A percentile compares a stretch with the other conserved stretches of the same genome.
These are phyloP conservation scores for Paramecium tetraurelia DNA, from an alignment of 73 alveolate genomes.

Conservation along the genomic window DNA sequence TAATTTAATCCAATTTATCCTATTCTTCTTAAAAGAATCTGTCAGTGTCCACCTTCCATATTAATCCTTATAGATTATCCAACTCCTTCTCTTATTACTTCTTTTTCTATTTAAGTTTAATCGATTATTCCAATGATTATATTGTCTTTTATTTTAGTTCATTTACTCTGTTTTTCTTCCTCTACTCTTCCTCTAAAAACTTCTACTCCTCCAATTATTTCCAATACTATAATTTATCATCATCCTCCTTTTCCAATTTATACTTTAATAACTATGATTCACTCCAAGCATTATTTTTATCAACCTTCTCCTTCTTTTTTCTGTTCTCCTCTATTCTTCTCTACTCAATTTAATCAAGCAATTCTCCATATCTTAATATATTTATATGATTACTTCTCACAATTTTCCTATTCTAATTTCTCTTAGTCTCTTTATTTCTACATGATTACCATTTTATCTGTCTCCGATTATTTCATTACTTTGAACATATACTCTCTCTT, in stretches of 20 bases:
- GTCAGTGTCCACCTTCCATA: constrained; percentile 29
- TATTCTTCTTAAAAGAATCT: constrained; percentile 14
- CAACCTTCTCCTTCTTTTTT: not conserved
- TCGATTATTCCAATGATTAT: not conserved
- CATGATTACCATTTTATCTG: not conserved
- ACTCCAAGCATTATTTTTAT: constrained; percentile 31
- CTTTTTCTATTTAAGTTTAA: not conserved
- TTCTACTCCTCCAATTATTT: not conserved
- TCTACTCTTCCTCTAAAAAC: not conserved
- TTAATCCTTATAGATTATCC: not conserved
- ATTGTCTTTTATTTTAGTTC: not conserved
- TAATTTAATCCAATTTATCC: not conserved
- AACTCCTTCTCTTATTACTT: not conserved
- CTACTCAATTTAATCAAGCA: constrained; percentile 27
- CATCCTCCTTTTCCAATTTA: constrained; percentile 10
- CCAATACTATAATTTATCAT: not conserved
- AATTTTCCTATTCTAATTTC: not conserved
- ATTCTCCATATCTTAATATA: not conserved
- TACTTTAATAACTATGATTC: not conserved
- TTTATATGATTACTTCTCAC: not conserved
- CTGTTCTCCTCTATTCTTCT: not conserved
- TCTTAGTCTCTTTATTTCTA: not conserved
- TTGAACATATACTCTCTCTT: constrained; percentile 23
- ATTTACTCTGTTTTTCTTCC: not conserved
- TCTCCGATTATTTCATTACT: constrained; percentile 20